Evolutionary conservation across 108 stramenopile species (phyloP).

Genomic region (Epipyxis sp.): DNA sequence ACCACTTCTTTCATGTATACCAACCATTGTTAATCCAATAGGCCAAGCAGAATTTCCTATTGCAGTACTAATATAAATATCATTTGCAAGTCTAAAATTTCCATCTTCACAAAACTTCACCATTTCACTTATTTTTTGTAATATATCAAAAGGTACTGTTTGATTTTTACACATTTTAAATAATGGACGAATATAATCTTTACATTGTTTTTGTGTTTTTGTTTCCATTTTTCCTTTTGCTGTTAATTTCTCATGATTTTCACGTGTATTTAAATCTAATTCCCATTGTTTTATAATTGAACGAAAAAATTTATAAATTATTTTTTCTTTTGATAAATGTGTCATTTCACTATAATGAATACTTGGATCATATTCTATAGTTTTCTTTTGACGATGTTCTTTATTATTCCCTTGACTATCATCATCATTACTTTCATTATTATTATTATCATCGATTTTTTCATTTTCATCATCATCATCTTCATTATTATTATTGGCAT

Average conservation of each 20-base stretch:
- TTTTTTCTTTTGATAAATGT: slow-evolving; percentile 38
- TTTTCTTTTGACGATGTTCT: not conserved
- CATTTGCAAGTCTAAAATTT: slow-evolving; percentile 89
- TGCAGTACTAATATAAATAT: slow-evolving; percentile 83
- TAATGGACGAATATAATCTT: slow-evolving; percentile 88
- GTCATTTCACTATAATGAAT: slow-evolving; percentile 31
- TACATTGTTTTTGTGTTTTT: slow-evolving; percentile 86
- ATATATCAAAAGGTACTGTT: slow-evolving; percentile 32
- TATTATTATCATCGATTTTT: slow-evolving; percentile 10
- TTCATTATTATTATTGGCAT: not conserved
- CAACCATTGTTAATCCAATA: slow-evolving; percentile 97
- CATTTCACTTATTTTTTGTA: slow-evolving; percentile 69
- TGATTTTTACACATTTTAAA: slow-evolving; percentile 66
- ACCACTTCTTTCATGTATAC: slow-evolving; percentile 90
- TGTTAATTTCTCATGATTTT: slow-evolving; percentile 60
- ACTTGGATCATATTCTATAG: not conserved
- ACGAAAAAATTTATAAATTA: slow-evolving; percentile 67
- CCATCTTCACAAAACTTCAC: slow-evolving; percentile 74
- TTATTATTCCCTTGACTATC: not conserved
- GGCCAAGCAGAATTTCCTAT: slow-evolving; percentile 98
- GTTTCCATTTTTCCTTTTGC: slow-evolving; percentile 76
- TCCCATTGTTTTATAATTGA: slow-evolving; percentile 80
- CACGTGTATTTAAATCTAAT: slow-evolving; percentile 64
- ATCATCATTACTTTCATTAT: slow-evolving; percentile 8
- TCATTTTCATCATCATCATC: slow-evolving; percentile 33